A percentile compares a stretch with the other conserved stretches of the same genome.
Evolutionary conservation across 352 stramenopile species (phyloP).

Genomic region (Globisporangium middletonii): DNA sequence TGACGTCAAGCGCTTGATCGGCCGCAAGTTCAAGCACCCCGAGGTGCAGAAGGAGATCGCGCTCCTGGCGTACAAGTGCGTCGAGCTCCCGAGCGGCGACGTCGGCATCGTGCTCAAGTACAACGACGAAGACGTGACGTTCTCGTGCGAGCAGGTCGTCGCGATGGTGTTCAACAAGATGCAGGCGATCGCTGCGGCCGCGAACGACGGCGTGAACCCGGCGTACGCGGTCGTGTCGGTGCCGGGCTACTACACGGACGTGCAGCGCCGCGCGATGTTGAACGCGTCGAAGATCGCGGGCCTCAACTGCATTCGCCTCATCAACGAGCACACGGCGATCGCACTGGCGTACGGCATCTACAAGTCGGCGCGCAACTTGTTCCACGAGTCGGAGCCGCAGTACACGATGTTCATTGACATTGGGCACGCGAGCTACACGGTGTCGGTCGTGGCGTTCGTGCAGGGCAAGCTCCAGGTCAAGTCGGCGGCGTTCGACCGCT

Average conservation of each 20-base stretch:
- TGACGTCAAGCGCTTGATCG: slow-evolving; percentile 96
- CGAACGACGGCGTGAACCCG: slow-evolving; percentile 86
- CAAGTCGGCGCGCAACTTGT: slow-evolving; percentile 93
- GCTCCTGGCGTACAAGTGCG: slow-evolving; percentile 88
- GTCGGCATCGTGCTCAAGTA: slow-evolving; percentile 91
- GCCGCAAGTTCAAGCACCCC: slow-evolving; percentile 94
- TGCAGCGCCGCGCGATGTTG: slow-evolving; percentile 94
- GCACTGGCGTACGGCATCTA: slow-evolving; percentile 95
- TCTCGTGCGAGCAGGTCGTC: slow-evolving; percentile 94
- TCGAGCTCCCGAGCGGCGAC: slow-evolving; percentile 83
- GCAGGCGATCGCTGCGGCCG: slow-evolving; percentile 90
- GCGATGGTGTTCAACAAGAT: slow-evolving; percentile 98
- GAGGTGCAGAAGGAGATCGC: slow-evolving; percentile 95
- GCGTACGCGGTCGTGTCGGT: slow-evolving; percentile 94
- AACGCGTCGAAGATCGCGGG: slow-evolving; percentile 92
- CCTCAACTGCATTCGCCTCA: slow-evolving; percentile 95
- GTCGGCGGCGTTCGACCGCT: slow-evolving; percentile 90
- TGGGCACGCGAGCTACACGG: slow-evolving; percentile 92
- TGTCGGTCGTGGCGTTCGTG: slow-evolving; percentile 91
- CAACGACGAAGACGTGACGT: slow-evolving; percentile 85
- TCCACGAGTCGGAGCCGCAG: slow-evolving; percentile 90
- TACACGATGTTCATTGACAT: slow-evolving; percentile 99
- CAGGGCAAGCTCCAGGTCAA: slow-evolving; percentile 96
- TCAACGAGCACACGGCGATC: slow-evolving; percentile 98
- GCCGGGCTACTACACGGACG: slow-evolving; percentile 97